These are phyloP conservation scores for Dissophora ornata DNA, from an alignment of 192 early-diverging fungal genomes.

Conservation along the genomic window DNA sequence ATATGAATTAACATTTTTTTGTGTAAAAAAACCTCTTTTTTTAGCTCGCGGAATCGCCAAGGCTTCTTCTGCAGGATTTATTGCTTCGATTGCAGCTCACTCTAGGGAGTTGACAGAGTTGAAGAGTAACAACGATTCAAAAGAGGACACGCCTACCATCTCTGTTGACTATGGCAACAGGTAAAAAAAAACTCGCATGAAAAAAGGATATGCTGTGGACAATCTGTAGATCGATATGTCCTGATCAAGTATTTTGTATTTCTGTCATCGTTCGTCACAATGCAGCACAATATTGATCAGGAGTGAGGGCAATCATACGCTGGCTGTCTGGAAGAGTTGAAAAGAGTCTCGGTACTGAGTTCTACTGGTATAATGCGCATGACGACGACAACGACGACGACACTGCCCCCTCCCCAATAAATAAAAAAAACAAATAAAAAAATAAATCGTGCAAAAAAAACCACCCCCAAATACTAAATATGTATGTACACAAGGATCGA, in stretches of 20 bases:
- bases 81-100: slow-evolving; percentile 56
- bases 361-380: too few species aligned
- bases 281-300: slow-evolving; percentile 53
- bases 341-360: too few species aligned
- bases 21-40: neutral
- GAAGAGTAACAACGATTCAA: slow-evolving; percentile 11
- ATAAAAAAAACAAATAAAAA: too few species aligned
- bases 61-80: slow-evolving; percentile 55
- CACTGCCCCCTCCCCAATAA: too few species aligned
- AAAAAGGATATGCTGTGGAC: neutral
- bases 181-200: slow-evolving; percentile 8
- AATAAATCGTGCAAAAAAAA: too few species aligned
- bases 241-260: neutral
- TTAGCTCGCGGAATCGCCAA: slow-evolving; percentile 55
- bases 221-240: too few species aligned
- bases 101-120: slow-evolving; percentile 51
- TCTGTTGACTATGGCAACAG: slow-evolving; percentile 52
- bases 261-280: neutral
- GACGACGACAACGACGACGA: too few species aligned
- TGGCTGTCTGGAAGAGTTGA: slow-evolving; percentile 56
- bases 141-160: slow-evolving; percentile 50
- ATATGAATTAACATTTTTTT: too few species aligned
- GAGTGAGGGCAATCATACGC: slow-evolving; percentile 53
- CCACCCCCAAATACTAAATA: too few species aligned
- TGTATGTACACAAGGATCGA: too few species aligned